phyloP scores from a whole-genome alignment of 176 grass and related monocot genomes.

The Avena atlantica region DNA sequence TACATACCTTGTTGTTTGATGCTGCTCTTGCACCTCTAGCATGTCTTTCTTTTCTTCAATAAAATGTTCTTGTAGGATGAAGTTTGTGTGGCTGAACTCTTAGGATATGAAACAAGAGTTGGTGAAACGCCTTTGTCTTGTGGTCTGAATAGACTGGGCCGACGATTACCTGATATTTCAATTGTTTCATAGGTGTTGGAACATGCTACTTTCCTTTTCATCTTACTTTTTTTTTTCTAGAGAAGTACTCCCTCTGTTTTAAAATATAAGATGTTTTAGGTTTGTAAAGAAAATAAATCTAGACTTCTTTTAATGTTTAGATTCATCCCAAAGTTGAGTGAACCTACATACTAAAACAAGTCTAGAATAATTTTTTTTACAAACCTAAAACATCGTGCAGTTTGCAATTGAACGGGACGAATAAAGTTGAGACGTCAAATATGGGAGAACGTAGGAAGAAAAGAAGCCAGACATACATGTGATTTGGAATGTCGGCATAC shows the following conservation, averaged over 20 bases:
- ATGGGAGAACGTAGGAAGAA: slow-evolving; percentile 30
- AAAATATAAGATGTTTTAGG: no score
- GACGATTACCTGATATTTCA: background rate
- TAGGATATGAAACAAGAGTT: slow-evolving; percentile 5
- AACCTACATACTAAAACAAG: no score
- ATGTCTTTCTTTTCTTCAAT: background rate
- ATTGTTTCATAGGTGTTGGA: background rate
- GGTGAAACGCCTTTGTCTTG: slow-evolving; percentile 11
- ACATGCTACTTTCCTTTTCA: no score
- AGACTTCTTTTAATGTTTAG: no score
- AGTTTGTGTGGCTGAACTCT: slow-evolving; percentile 12
- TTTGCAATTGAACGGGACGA: no score
- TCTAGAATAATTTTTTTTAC: no score
- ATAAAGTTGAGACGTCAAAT: background rate
- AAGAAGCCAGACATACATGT: background rate
- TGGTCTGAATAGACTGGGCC: background rate
- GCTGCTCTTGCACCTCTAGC: background rate
- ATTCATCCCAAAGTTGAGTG: no score
- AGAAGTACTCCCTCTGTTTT: no score
- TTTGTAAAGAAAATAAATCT: no score
- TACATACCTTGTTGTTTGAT: slow-evolving; percentile 41
- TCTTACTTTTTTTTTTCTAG: no score
- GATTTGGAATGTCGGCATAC: slow-evolving; percentile 27
- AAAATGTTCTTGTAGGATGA: slow-evolving; percentile 20
- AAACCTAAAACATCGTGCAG: no score